Base-by-base conservation (phyloP, 2,329 filamentous ascomycete genomes). In the Neonectria punicea region DNA sequence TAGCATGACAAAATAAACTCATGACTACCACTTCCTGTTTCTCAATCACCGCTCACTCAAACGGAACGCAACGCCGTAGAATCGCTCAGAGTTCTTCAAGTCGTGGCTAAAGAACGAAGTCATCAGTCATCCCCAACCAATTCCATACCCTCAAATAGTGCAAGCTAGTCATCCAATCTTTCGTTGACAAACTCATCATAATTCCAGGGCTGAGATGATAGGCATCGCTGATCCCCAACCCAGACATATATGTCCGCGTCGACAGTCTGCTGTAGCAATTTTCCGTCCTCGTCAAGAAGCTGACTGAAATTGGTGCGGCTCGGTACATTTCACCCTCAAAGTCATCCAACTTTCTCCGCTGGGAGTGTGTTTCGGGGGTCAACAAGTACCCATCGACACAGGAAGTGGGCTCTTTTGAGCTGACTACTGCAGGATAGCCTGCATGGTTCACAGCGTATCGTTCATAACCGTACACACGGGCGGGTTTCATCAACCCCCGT, bases 181-280 rank as follows among this genome's bases (percentile, higher is more conserved):
- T 76, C 69, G 13, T 62, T 53, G 4, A 75, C 62, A 34, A 77
- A 76, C 2, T 11, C 22, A 7, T 75, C 53, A 3, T 77, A 53
- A 0, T 72, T 65, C 77, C 75, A 78, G 0, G 71, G 55, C 16
- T 71, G 59, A 2, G 14, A 10, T 0, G 67, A 68, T 2, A 78
- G 5, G 2, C 44, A 32, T 2, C 65, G 59, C 7, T 10, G 2
- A 2, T 74, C 66, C 0, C 74, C 71, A 34, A 66, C 57, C 77
- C 74, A 79, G 0, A 79, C 8, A 55, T 78, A 79, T n/a, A 79
- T 70, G 41, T 79, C 76, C 0, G 67, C 76, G 4, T 77, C 67
- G 1, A 74, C 50, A 2, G 22, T 63, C 3, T 66, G 60, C 2
- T 67, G 36, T 8, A 16, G 14, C 61, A 28, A 1, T 59, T 60